Conservation (phyloP, 768 basidiomycete genomes). For the Tulasnella sp. region DNA sequence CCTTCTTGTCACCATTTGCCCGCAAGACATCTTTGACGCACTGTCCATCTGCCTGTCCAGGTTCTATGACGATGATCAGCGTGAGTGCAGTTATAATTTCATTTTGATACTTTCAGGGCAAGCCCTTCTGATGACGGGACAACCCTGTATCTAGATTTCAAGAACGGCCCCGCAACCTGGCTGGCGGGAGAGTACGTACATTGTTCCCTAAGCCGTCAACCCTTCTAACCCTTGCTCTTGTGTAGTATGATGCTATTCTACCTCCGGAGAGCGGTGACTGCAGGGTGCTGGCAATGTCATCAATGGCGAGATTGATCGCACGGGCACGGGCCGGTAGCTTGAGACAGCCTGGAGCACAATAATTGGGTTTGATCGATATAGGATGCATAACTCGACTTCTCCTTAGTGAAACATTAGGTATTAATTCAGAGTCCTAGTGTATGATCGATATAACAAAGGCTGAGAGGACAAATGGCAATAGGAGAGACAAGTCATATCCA, state of each 20-base stretch:
- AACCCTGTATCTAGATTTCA: not conserved
- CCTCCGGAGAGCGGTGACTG: not conserved
- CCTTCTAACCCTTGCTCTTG: not conserved
- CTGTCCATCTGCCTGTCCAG: not conserved
- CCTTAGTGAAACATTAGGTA: too few species aligned
- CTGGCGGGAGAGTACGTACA: conserved; percentile 2
- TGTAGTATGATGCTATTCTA: conserved; percentile 7
- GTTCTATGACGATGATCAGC: conserved; percentile 6
- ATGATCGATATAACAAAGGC: too few species aligned
- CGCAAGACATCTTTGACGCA: not conserved
- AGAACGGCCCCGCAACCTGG: conserved; percentile 1
- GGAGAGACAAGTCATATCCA: too few species aligned
- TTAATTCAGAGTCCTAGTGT: too few species aligned
- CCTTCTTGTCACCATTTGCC: not conserved
- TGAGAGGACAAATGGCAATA: too few species aligned
- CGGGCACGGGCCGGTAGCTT: too few species aligned
- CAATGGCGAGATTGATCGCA: conserved; percentile 3
- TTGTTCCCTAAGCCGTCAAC: not conserved
- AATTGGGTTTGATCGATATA: too few species aligned
- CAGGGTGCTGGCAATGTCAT: conserved; percentile 8
- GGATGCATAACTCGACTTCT: too few species aligned
- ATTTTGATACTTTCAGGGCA: not conserved
- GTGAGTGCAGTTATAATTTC: not conserved
- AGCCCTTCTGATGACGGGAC: too few species aligned
- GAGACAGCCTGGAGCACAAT: too few species aligned